Percentiles rank a stretch among this genome's conserved stretches.
Evolutionary conservation across 2,329 filamentous ascomycete genomes (phyloP).

Genomic region (Aspergillus aculeatus): DNA sequence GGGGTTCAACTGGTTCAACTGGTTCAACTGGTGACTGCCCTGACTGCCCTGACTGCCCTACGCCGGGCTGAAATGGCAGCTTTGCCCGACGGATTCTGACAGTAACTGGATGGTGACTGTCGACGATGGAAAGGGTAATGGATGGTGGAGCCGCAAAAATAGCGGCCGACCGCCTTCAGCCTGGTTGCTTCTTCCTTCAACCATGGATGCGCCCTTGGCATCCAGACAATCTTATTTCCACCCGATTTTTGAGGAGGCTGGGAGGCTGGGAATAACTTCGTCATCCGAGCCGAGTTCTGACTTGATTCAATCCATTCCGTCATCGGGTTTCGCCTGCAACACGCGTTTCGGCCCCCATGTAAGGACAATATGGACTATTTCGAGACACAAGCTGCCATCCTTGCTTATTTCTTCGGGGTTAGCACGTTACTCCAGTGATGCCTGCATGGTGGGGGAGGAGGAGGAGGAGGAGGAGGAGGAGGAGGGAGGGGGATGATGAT

Average conservation of each 20-base stretch:
- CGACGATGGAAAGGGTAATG: not conserved
- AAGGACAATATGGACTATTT: not conserved
- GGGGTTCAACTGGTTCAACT: not conserved
- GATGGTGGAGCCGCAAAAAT: not conserved
- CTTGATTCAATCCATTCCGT: too few relatives aligned
- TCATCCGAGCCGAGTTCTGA: not conserved
- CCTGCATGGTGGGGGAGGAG: not conserved
- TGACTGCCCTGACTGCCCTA: not conserved
- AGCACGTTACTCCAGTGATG: not conserved
- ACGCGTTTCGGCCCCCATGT: not conserved
- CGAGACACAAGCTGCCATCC: not conserved
- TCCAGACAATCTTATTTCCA: not conserved
- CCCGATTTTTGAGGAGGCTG: not conserved
- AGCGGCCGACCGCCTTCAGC: not conserved
- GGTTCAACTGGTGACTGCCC: not conserved
- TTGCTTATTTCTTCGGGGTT: not conserved
- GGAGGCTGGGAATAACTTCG: not conserved
- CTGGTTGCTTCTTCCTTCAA: not conserved
- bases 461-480: too few relatives aligned
- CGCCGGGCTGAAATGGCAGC: not conserved
- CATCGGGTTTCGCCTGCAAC: not conserved
- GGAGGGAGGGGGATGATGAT: too few relatives aligned
- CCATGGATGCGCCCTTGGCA: slow-evolving; percentile 4
- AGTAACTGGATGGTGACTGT: too few relatives aligned
- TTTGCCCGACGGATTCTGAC: not conserved